phyloP scores from a whole-genome alignment of 306 rosid species.

The Pyrus communis region DNA sequence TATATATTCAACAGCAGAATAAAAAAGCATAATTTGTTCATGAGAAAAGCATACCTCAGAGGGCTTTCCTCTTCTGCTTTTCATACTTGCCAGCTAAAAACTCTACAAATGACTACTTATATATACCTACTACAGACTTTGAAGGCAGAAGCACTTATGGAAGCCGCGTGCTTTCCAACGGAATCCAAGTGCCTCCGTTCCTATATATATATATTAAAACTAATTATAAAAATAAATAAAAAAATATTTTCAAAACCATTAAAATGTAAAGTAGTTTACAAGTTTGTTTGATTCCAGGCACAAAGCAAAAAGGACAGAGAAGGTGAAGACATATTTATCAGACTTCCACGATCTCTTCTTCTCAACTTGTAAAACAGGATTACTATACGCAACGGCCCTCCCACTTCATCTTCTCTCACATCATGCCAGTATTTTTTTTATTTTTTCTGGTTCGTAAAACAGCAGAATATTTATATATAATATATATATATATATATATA shows the following conservation, averaged over 20 bases:
- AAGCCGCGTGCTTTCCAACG: constrained; percentile 16
- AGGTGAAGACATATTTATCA: constrained; percentile 30
- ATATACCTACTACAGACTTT: constrained; percentile 10
- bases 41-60: constrained; percentile 53
- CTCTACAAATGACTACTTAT: constrained; percentile 9
- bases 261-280: constrained; percentile 6
- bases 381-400: constrained; percentile 44
- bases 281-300: constrained; percentile 16
- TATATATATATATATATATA: too few relatives aligned
- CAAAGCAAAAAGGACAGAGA: constrained; percentile 33
- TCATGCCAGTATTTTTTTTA: too few relatives aligned
- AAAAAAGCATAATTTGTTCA: background rate
- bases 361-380: constrained; percentile 63
- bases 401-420: background rate
- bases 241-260: constrained; percentile 3
- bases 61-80: constrained; percentile 56
- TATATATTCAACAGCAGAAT: background rate
- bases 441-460: too few relatives aligned
- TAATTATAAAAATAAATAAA: background rate
- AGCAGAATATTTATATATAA: too few relatives aligned
- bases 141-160: constrained; percentile 32
- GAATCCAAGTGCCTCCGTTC: constrained; percentile 22
- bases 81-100: constrained; percentile 46
- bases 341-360: constrained; percentile 62
- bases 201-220: constrained; percentile 1